phyloP scores from a whole-genome alignment of 176 grass and related monocot species.

The Tillandsia fasciculata region DNA sequence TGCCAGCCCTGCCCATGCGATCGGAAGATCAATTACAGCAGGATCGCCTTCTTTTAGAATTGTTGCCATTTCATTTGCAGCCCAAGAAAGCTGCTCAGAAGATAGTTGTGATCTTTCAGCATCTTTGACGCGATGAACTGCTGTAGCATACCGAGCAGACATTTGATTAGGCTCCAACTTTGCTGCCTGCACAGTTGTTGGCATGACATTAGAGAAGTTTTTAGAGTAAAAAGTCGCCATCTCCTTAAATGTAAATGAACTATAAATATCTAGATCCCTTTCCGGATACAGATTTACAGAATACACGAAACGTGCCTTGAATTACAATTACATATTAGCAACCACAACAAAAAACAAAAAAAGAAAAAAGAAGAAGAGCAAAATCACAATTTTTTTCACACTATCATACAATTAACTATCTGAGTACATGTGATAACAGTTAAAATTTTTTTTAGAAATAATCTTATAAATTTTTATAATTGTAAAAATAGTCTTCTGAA shows the following conservation, averaged over 20 bases:
- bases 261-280: neutral
- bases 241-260: neutral
- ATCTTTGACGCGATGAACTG: conserved; percentile 91
- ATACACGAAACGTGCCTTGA: too few relatives aligned
- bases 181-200: conserved; percentile 48
- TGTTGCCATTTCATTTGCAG: conserved; percentile 81
- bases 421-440: too few relatives aligned
- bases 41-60: conserved; percentile 90
- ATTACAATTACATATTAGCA: too few relatives aligned
- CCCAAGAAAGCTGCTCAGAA: conserved; percentile 85
- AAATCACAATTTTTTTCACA: too few relatives aligned
- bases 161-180: conserved; percentile 93
- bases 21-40: conserved; percentile 71
- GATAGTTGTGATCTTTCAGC: conserved; percentile 60
- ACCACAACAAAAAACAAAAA: too few relatives aligned
- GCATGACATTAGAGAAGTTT: neutral
- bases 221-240: neutral
- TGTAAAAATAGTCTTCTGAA: too few relatives aligned
- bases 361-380: too few relatives aligned
- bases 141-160: conserved; percentile 86
- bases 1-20: conserved; percentile 87
- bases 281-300: neutral
- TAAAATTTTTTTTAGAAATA: too few relatives aligned
- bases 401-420: too few relatives aligned
- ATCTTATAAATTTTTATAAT: too few relatives aligned